Base-by-base conservation (phyloP, 805 yeast genomes). In the Starmerella potacharoeniae region DNA sequence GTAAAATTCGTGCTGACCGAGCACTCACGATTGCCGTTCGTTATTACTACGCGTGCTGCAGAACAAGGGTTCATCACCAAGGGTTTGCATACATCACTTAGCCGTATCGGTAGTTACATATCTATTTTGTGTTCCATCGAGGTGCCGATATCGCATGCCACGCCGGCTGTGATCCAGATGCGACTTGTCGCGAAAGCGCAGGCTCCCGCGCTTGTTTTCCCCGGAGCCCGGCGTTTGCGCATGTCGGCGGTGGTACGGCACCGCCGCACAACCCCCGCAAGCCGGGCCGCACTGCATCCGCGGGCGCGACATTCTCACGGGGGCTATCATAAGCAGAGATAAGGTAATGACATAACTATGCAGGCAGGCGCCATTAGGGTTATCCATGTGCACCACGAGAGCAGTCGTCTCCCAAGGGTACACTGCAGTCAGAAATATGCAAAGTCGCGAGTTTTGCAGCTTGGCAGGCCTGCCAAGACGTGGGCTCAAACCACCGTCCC, bases 271-370 rank as follows among this genome's bases (percentile, higher is more conserved):
- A 10, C 43, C 43, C 29, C 10, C 28, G 7, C 34, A 7, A 43
- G 9, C 29, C n/a, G 16, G 8, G 13, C 29, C 33, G 22, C 4
- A 30, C 13, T 2, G 43, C 43, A 29, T 9, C 22, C 22, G 2
- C 29, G 29, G 41, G 41, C 41, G 41, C 41, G 10, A 40, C 43
- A 40, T 16, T 40, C 16, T 40, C 29, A 6, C 43, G 43, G 46
- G 22, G 34, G 33, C 14, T 44, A 44, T 16, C 29, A 22, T 44
- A 44, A 44, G 48, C 48, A 44, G 37, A 34, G 49, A 46, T 46
- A 46, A 46, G 49, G 49, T 34, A 14, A 46, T 46, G 49, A 46
- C 49, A 34, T 34, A 46, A 34, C 40, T 7, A n/a, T 34, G 48
- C 48, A 44, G 17, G 11, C 6, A 46, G 29, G 17, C 6, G 37